Evolutionary conservation across 164 flowering plant species (phyloP).

Genomic region (Berberis thunbergii): DNA sequence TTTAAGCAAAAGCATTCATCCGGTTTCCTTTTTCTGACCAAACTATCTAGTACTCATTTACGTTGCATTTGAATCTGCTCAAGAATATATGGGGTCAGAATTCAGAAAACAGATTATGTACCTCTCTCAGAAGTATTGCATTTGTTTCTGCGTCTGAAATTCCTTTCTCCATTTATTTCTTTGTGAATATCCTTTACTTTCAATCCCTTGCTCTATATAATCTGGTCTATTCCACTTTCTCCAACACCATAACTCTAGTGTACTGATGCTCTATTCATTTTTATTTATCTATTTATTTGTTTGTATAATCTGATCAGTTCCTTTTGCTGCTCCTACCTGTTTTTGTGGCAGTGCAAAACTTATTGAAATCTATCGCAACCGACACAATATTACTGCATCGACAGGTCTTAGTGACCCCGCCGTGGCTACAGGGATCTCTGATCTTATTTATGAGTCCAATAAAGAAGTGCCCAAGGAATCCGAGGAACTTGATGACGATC

Average conservation of each 20-base stretch:
- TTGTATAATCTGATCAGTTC: not conserved
- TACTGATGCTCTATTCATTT: not conserved
- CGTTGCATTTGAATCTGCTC: slow-evolving; percentile 99
- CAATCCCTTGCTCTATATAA: too few species aligned
- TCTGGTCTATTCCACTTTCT: too few species aligned
- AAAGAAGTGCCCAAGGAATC: slow-evolving; percentile 37
- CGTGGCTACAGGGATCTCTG: slow-evolving; percentile 96
- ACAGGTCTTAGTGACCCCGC: slow-evolving; percentile 91
- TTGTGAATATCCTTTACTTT: too few species aligned
- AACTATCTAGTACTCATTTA: slow-evolving; percentile 16
- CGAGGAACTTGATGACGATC: slow-evolving; percentile 76
- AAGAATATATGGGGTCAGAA: slow-evolving; percentile 42
- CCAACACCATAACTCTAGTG: too few species aligned
- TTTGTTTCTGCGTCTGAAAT: too few species aligned
- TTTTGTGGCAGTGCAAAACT: slow-evolving; percentile 69
- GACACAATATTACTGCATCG: slow-evolving; percentile 88
- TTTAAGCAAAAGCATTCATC: too few species aligned
- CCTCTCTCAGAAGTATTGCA: too few species aligned
- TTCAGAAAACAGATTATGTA: too few species aligned
- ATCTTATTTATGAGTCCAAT: slow-evolving; percentile 77
- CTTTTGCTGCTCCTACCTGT: not conserved
- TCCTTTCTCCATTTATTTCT: too few species aligned
- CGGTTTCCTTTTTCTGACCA: too few species aligned
- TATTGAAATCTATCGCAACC: slow-evolving; percentile 77
- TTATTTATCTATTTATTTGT: not conserved